These are phyloP conservation scores for Wickerhamiella vanderwaltii DNA, from an alignment of 805 yeast species.

Conservation along the genomic window DNA sequence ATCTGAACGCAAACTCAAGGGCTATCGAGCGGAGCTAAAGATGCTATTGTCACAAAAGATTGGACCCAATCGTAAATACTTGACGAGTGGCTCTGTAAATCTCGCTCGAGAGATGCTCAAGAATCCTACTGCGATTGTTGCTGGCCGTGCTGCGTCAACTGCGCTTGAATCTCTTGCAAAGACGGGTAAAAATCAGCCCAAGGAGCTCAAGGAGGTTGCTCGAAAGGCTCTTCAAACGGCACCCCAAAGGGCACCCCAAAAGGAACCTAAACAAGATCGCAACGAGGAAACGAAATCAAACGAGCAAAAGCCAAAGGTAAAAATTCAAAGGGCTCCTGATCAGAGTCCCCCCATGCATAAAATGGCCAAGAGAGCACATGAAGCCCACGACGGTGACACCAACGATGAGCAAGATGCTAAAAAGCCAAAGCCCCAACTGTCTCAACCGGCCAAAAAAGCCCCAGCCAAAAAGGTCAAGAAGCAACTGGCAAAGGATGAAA, in stretches of 20 bases:
- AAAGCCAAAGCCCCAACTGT: not conserved
- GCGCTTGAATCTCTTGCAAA: slow-evolving; percentile 16
- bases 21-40: slow-evolving; percentile 21
- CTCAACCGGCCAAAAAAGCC: not conserved
- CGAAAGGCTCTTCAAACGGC: not conserved
- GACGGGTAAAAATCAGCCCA: slow-evolving; percentile 5
- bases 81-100: slow-evolving; percentile 26
- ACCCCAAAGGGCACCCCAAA: too few relatives aligned
- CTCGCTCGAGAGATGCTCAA: slow-evolving; percentile 25
- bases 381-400: not conserved
- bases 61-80: slow-evolving; percentile 22
- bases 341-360: too few relatives aligned
- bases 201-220: not conserved
- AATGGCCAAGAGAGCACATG: not conserved
- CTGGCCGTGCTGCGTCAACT: slow-evolving; percentile 17
- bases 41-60: slow-evolving; percentile 20
- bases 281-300: not conserved
- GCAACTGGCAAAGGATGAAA: slow-evolving; percentile 32
- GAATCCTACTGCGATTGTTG: slow-evolving; percentile 17
- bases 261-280: not conserved
- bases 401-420: not conserved
- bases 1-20: slow-evolving; percentile 19
- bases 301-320: not conserved
- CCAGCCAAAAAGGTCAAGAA: slow-evolving; percentile 9
- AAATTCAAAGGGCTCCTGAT: too few relatives aligned